These are phyloP conservation scores for Penicillium riverlandense DNA, from an alignment of 495 filamentous ascomycete species.

Conservation along the genomic window DNA sequence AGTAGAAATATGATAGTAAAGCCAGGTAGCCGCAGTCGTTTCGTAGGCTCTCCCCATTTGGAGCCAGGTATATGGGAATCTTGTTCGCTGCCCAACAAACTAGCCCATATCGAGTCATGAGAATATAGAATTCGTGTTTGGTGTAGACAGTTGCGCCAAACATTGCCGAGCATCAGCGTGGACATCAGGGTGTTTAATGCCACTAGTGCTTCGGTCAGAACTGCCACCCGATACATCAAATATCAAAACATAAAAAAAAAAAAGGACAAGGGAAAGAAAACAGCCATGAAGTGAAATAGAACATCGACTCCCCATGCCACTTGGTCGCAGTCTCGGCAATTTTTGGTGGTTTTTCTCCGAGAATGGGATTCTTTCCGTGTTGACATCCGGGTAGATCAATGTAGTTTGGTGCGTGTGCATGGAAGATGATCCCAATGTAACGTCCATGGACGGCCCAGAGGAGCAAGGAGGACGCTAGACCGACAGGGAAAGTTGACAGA, in stretches of 20 bases:
- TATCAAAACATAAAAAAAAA: background rate
- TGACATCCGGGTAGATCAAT: slow-evolving; percentile 7
- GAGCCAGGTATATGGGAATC: too few species aligned
- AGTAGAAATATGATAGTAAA: too few species aligned
- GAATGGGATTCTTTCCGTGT: slow-evolving; percentile 2
- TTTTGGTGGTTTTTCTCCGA: background rate
- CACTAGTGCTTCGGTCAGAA: too few species aligned
- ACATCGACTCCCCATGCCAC: slow-evolving; percentile 7
- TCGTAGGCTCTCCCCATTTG: too few species aligned
- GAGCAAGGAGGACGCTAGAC: slow-evolving; percentile 1
- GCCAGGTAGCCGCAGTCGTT: too few species aligned
- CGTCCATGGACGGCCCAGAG: slow-evolving; percentile 1
- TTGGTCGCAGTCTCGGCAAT: background rate
- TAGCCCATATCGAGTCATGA: too few species aligned
- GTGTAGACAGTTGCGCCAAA: too few species aligned
- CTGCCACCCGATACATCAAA: too few species aligned
- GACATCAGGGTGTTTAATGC: too few species aligned
- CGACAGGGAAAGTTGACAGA: background rate
- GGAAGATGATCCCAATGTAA: background rate
- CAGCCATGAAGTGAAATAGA: slow-evolving; percentile 12
- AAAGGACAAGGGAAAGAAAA: slow-evolving; percentile 8
- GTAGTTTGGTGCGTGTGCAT: background rate
- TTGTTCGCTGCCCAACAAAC: too few species aligned
- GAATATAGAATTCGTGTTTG: too few species aligned
- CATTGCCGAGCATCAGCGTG: too few species aligned